Percentiles rank a stretch among this genome's conserved stretches.
These are phyloP conservation scores for Colletotrichum truncatum DNA, from an alignment of 2,329 filamentous ascomycete species.

Conservation along the genomic window DNA sequence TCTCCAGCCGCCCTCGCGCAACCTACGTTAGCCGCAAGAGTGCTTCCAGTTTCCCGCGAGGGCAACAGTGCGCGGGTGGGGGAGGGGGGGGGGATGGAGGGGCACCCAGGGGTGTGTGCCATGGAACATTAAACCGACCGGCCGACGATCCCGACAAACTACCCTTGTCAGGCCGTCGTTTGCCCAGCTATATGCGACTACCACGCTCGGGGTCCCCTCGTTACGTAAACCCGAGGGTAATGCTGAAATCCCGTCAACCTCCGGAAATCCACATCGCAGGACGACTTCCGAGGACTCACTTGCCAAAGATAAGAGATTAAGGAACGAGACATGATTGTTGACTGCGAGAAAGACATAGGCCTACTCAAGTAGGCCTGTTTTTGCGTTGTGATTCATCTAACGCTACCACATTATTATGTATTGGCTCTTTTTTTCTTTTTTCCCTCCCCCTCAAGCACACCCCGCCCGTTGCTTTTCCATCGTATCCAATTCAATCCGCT, in stretches of 20 bases:
- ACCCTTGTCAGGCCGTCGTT: too few species aligned
- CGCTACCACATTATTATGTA: constrained; percentile 25
- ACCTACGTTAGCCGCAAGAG: not conserved
- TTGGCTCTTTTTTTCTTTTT: constrained; percentile 5
- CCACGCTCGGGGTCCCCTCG: not conserved
- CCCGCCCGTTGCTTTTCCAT: too few species aligned
- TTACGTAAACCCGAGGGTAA: constrained; percentile 15
- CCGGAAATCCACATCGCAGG: not conserved
- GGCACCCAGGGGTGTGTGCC: not conserved
- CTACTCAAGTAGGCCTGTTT: not conserved
- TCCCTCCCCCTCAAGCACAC: not conserved
- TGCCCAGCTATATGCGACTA: not conserved
- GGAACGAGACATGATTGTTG: not conserved
- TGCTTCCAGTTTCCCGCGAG: constrained; percentile 4
- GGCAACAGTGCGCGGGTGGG: not conserved
- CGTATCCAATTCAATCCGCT: constrained; percentile 15
- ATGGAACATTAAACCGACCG: constrained; percentile 25
- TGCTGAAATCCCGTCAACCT: not conserved
- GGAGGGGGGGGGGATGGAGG: not conserved
- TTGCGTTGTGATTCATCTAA: constrained; percentile 19
- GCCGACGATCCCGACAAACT: constrained; percentile 22
- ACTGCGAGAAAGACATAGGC: not conserved
- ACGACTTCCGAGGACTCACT: not conserved
- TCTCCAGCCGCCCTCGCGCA: not conserved
- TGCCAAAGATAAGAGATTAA: not conserved